Percentiles rank a stretch among this genome's conserved stretches.
Conservation (phyloP, 768 basidiomycete genomes). For the Dacryopinax primogenitus region DNA sequence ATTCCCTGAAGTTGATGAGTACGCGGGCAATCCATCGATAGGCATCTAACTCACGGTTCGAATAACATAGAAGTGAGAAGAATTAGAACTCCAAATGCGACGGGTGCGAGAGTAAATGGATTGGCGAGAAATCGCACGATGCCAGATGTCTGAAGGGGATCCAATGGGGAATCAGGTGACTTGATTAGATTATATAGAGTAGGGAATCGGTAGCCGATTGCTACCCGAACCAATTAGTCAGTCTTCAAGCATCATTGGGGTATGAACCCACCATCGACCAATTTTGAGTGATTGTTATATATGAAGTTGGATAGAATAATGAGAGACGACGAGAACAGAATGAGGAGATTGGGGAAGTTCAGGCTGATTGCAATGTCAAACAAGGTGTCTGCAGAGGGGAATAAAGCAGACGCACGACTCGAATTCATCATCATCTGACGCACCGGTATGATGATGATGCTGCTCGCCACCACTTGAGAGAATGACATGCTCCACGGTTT, state of each 20-base stretch:
- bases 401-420: slow-evolving; percentile 20
- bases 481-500: slow-evolving; percentile 85
- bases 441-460: slow-evolving; percentile 45
- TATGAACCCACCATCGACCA: slow-evolving; percentile 27
- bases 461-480: slow-evolving; percentile 45
- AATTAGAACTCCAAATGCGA: slow-evolving; percentile 10
- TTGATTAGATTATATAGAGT: background rate
- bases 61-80: slow-evolving; percentile 9
- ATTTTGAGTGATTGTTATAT: slow-evolving; percentile 28
- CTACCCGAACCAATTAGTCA: background rate
- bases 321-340: slow-evolving; percentile 17
- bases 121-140: slow-evolving; percentile 13
- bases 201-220: slow-evolving; percentile 8
- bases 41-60: slow-evolving; percentile 8
- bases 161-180: slow-evolving; percentile 5
- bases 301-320: slow-evolving; percentile 23
- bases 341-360: slow-evolving; percentile 14
- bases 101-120: slow-evolving; percentile 15
- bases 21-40: background rate
- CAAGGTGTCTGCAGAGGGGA: background rate
- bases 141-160: slow-evolving; percentile 9
- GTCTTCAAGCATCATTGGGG: background rate
- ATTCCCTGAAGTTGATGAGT: background rate
- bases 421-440: slow-evolving; percentile 17
- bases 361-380: slow-evolving; percentile 3